Base-by-base conservation (phyloP, 2,329 filamentous ascomycete species). In the Monosporascus sp. region DNA sequence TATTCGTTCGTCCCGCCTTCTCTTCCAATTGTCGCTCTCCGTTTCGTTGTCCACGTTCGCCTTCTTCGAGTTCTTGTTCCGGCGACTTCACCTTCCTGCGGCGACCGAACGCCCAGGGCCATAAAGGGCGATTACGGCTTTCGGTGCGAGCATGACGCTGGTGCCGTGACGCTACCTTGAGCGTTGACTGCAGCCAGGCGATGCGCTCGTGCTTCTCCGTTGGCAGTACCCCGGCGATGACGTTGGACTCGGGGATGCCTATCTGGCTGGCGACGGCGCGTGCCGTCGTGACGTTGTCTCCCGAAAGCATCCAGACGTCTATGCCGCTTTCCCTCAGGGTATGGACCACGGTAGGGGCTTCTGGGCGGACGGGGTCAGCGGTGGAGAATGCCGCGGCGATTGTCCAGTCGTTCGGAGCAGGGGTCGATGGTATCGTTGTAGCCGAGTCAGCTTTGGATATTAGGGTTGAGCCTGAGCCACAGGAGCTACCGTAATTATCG, bases 221-320 rank as follows among this genome's bases (percentile, higher is more conserved):
- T 0, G 93, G 92, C 11, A 96, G 81, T 5, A 96, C 91, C 58
- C 90, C 90, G 11, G 92, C 91, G 57, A 96, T 88, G 59, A 97
- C 86, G 66, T 95, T 89, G 52, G 77, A 73, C 1, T 76, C 64
- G 0, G 84, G 79, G 58, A 97, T 96, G 22, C 89, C 89, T 19
- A 96, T 78, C 63, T 83, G 82, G 2, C 78, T 73, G 1, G 88
- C 92, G 3, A 97, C 89, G 0, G 91, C 90, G 20, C 80, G 77
- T 2, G 92, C 92, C 0, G 92, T 97, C n/a, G 77, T 85, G n/a
- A 77, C 74, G 65, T 96, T 96, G 74, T 97, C 92, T 31, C 92
- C 92, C 0, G 91, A 95, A 38, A 96, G 85, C 90, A 97, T 95
- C 84, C 87, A 96, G 4, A 96, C 88, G 35, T 85, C 81, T 47